Percentiles rank a stretch among this genome's conserved stretches.
phyloP scores from a whole-genome alignment of 495 filamentous ascomycete genomes.

The Patellaria atrata region DNA sequence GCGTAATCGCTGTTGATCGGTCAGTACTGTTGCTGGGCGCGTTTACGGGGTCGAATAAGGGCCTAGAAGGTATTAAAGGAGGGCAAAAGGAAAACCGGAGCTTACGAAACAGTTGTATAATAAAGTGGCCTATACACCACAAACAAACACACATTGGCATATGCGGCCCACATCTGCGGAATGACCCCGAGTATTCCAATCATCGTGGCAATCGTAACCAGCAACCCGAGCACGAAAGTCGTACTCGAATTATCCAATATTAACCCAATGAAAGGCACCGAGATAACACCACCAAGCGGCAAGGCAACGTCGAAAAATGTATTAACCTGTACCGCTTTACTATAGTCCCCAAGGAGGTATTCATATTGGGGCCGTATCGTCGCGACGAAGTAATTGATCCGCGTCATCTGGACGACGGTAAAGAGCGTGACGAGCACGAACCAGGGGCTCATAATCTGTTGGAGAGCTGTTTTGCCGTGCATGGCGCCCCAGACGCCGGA shows the following conservation, averaged over 20 bases:
- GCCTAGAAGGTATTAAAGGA: background rate
- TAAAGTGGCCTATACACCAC: constrained; percentile 62
- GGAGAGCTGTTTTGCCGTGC: constrained; percentile 53
- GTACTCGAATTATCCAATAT: constrained; percentile 70
- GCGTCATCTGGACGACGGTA: constrained; percentile 80
- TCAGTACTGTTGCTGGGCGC: constrained; percentile 14
- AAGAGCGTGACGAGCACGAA: constrained; percentile 78
- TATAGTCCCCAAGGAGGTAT: constrained; percentile 48
- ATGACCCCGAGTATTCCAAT: constrained; percentile 75
- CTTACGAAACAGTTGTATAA: constrained; percentile 58
- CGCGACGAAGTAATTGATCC: constrained; percentile 96
- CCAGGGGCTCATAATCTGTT: constrained; percentile 75
- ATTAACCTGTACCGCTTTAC: constrained; percentile 55
- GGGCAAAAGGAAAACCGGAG: constrained; percentile 4
- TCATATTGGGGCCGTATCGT: constrained; percentile 78
- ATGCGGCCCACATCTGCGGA: constrained; percentile 53
- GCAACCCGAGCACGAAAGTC: constrained; percentile 51
- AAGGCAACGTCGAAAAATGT: constrained; percentile 79
- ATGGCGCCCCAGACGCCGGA: constrained; percentile 80
- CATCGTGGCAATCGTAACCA: constrained; percentile 56
- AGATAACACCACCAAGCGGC: constrained; percentile 68
- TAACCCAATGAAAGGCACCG: constrained; percentile 77
- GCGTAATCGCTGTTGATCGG: constrained; percentile 53
- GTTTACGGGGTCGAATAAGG: too few relatives aligned
- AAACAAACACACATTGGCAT: constrained; percentile 68